These are phyloP conservation scores for Erodium trifolium DNA, from an alignment of 441 rosid species.

Conservation along the genomic window DNA sequence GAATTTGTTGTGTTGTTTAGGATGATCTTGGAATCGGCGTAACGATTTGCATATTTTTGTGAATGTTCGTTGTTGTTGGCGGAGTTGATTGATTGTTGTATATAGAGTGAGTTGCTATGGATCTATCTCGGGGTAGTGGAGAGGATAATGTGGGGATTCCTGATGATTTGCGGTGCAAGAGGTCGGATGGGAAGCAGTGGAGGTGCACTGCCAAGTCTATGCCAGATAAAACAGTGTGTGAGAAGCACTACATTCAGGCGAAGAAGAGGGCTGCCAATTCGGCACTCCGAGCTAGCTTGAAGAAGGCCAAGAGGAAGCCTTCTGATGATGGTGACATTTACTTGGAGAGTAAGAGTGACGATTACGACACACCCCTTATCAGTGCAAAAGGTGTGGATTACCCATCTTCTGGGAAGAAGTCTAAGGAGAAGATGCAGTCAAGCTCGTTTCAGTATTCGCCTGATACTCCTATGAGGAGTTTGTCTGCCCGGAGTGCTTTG, in stretches of 20 bases:
- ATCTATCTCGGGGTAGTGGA: conserved; percentile 43
- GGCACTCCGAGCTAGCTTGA: conserved; percentile 69
- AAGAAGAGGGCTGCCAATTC: conserved; percentile 94
- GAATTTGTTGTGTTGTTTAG: background rate
- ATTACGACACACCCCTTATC: conserved; percentile 38
- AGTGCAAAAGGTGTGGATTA: conserved; percentile 35
- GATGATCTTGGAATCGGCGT: background rate
- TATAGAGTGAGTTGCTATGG: conserved; percentile 11
- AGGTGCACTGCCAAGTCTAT: conserved; percentile 96
- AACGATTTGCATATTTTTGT: background rate
- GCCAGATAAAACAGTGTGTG: conserved; percentile 95
- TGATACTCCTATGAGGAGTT: conserved; percentile 42
- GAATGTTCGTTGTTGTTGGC: too few relatives aligned
- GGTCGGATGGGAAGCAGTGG: conserved; percentile 98
- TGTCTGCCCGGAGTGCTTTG: conserved; percentile 30
- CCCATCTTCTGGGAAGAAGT: conserved; percentile 36
- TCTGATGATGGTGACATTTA: conserved; percentile 47
- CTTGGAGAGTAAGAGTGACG: conserved; percentile 63
- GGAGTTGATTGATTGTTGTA: too few relatives aligned
- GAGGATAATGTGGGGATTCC: conserved; percentile 65
- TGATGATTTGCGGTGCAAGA: conserved; percentile 91
- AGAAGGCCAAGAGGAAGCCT: conserved; percentile 65
- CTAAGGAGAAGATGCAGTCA: conserved; percentile 40
- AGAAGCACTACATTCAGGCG: conserved; percentile 89
- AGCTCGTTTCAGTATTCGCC: conserved; percentile 43